Evolutionary conservation across 2,329 filamentous ascomycete genomes (phyloP).

Genomic region (Cryphonectria nitschkei): DNA sequence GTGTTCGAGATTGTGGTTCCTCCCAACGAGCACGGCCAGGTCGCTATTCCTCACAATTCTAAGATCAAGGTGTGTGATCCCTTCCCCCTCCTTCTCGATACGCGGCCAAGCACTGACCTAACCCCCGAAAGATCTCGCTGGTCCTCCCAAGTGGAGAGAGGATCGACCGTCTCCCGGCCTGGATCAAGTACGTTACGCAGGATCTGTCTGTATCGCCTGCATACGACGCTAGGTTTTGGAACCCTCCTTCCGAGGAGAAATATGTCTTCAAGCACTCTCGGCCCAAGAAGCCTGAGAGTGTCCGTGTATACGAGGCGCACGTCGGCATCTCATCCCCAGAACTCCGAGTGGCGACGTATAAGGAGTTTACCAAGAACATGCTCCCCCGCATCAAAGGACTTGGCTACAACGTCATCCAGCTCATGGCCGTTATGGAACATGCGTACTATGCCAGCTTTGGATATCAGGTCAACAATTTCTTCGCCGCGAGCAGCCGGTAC

Average conservation of each 20-base stretch:
- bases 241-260: conserved; percentile 74
- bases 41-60: conserved; percentile 87
- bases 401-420: conserved; percentile 95
- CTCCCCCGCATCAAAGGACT: conserved; percentile 86
- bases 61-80: conserved; percentile 78
- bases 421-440: conserved; percentile 99
- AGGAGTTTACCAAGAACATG: conserved; percentile 93
- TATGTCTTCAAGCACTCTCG: conserved; percentile 85
- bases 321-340: conserved; percentile 96
- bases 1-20: conserved; percentile 84
- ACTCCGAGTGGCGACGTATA: conserved; percentile 87
- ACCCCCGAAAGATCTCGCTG: conserved; percentile 71
- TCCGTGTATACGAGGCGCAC: conserved; percentile 98
- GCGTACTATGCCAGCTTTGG: conserved; percentile 99
- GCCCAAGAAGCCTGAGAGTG: conserved; percentile 81
- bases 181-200: conserved; percentile 97
- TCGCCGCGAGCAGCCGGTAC: conserved; percentile 94
- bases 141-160: conserved; percentile 77
- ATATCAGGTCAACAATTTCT: conserved; percentile 99
- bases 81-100: background rate
- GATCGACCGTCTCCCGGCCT: conserved; percentile 87
- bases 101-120: conserved; percentile 4
- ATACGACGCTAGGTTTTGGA: conserved; percentile 97
- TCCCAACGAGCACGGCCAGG: conserved; percentile 67
- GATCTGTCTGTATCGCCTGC: conserved; percentile 86